Conservation (phyloP, 2,329 filamentous ascomycete species). For the Penicillium sp. region DNA sequence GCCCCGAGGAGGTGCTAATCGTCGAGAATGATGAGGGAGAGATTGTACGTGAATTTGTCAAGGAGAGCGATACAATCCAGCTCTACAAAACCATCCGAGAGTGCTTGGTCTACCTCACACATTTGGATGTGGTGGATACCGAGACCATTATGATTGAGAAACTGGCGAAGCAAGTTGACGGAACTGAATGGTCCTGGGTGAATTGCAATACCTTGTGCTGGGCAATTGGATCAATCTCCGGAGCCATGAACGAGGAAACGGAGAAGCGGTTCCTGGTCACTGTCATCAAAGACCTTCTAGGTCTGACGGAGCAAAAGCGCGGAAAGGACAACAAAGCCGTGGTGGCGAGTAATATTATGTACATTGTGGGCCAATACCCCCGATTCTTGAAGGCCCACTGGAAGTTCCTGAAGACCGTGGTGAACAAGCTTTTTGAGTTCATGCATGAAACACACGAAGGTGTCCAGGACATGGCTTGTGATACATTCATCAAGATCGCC, state of each 20-base stretch:
- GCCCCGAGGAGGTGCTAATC: constrained; percentile 94
- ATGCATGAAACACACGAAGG: constrained; percentile 99
- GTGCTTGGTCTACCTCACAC: constrained; percentile 94
- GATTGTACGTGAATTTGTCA: constrained; percentile 98
- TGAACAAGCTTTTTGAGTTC: constrained; percentile 99
- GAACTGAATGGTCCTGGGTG: constrained; percentile 96
- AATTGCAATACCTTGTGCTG: constrained; percentile 99
- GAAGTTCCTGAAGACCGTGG: constrained; percentile 99
- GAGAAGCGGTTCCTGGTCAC: constrained; percentile 98
- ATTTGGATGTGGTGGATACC: constrained; percentile 94
- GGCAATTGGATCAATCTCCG: constrained; percentile 97
- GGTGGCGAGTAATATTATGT: constrained; percentile 99
- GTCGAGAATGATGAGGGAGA: constrained; percentile 99
- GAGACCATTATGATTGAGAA: constrained; percentile 99
- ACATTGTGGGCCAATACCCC: constrained; percentile 98
- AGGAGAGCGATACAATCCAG: constrained; percentile 98
- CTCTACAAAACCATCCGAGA: constrained; percentile 98
- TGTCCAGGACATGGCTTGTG: constrained; percentile 99
- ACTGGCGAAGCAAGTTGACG: constrained; percentile 90
- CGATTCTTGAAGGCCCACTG: constrained; percentile 98
- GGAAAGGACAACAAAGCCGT: constrained; percentile 99
- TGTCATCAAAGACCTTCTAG: constrained; percentile 96
- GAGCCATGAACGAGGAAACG: constrained; percentile 99
- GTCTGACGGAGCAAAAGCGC: constrained; percentile 97
- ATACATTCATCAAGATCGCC: constrained; percentile 99